Evolutionary conservation across 108 stramenopile species (phyloP), one percentile per base, ranked within the genome.

Genomic region (Discostella stelligeroides): DNA sequence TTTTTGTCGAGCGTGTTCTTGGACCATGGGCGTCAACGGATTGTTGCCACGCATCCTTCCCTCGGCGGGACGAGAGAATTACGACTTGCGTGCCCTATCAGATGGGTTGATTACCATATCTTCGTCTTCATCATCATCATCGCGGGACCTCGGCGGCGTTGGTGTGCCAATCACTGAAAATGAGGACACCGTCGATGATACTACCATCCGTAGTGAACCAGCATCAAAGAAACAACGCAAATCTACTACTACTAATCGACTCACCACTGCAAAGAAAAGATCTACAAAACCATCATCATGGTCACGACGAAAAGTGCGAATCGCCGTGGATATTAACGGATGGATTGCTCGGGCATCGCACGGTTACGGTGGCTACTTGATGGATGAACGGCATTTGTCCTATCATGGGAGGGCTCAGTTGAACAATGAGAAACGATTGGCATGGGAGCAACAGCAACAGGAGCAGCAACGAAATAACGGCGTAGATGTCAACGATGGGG

Each of bases 341-440:
- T 94, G 89, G 90, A 86, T 94, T 17, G 76, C 89, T 24, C 61
- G 69, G 2, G 90, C 89, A 9, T 66, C 75, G 12, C 74, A 82
- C 61, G 89, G 86, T 2, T 63, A 76, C 65, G 87, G 88, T 10
- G 75, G 73, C 0, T 50, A 58, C 39, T 63, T 94, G 49, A 66
- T 78, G 63, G 93, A 94, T 63, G 90, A 89, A 42, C 72, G 89
- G 4, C 85, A 88, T 65, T 73, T 94, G 63, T 80, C 85, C 1
- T 87, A 88, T 65, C 87, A 83, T 64, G 93, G 93, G 15, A 54
- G 90, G 57, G 81, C 82, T 1, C 39, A 79, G 51, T 63, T 91
- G 37, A 17, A 30, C 4, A 63, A 73, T 17, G 55, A 72, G 68
- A 55, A 30, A 41, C 21, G 48, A 17, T 40, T 60, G 49, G 41